phyloP scores from a whole-genome alignment of 495 filamentous ascomycete genomes.

The Corynascus novoguineensis region DNA sequence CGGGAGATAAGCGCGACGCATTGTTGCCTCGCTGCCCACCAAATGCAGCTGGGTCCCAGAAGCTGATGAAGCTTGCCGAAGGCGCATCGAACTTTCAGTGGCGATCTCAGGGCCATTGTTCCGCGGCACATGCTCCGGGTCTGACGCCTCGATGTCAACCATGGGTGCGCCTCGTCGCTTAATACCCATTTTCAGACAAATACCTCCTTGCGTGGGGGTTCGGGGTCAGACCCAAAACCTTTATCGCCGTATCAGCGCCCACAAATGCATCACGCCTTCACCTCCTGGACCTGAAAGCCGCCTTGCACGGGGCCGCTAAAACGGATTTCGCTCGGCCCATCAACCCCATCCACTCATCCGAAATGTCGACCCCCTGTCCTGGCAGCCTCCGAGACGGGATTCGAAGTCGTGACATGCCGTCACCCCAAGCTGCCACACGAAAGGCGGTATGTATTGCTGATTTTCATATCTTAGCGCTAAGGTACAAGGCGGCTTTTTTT shows the following conservation, averaged over 20 bases:
- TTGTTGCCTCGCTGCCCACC: neutral
- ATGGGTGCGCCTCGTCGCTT: neutral
- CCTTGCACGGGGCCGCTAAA: neutral
- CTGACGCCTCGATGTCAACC: neutral
- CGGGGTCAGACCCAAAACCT: neutral
- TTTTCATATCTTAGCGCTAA: neutral
- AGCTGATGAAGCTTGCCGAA: constrained; percentile 13
- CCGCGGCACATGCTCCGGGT: neutral
- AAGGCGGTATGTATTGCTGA: neutral
- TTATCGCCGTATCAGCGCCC: constrained; percentile 6
- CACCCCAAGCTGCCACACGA: neutral
- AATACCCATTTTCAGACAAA: neutral
- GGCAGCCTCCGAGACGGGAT: neutral
- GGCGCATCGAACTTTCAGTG: constrained; percentile 11
- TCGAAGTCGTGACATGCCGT: neutral
- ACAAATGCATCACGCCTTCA: constrained; percentile 5
- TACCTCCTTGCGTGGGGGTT: neutral
- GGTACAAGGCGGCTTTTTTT: neutral
- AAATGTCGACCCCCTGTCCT: neutral
- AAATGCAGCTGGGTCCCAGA: neutral
- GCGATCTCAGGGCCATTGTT: constrained; percentile 5
- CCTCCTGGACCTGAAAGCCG: neutral
- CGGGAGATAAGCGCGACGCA: constrained; percentile 4
- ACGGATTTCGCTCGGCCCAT: neutral
- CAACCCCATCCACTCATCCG: neutral